Evolutionary conservation across 1,139 yeast genomes (phyloP), one percentile per base, ranked within the genome.

Genomic region (Blastobotrys raffinosifermentans): DNA sequence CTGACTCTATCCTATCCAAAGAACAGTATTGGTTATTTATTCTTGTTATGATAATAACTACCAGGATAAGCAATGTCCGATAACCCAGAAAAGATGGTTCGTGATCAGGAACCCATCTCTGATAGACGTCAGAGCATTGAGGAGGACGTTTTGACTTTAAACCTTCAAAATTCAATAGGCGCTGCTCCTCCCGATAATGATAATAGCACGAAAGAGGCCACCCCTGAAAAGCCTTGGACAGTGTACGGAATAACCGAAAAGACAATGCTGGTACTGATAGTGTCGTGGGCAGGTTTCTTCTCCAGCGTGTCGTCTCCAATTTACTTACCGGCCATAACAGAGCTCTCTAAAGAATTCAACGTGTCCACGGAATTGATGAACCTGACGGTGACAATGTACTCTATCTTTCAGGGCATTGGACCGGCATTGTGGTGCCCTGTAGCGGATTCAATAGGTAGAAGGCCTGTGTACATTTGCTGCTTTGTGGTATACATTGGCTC

Each of bases 241-340:
- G 61, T 71, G 2, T 60, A 70, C 31, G 54, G 63, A 0, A 37
- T 38, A 2, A 25, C 38, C 2, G 75, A 72, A 41, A 62, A 66
- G 39, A 40, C 52, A 23, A 19, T 57, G 5, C 48, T 75, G 13
- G 65, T 70, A 0, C 35, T 58, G 0, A 48, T 73, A 2, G 62
- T 72, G 31, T 64, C 80, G 0, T 45, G 61, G 9, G 62, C 70
- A 2, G 78, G 80, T 0, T 53, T 77, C 22, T 75, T 79, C 62
- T 80, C 91, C 0, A 66, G 85, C 0, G 59, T 80, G n/a, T 74
- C 84, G 2, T 70, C 76, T 41, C 78, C 91, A 0, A 80, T 83
- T 16, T 83, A 80, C 53, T 78, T 79, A 55, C 93, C 93, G 0
- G 86, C 84, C 0, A 58, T 84, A 17, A 72, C 78, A 0, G 67